Evolutionary conservation across 2,329 filamentous ascomycete genomes (phyloP).

Genomic region (Fusarium sp.): DNA sequence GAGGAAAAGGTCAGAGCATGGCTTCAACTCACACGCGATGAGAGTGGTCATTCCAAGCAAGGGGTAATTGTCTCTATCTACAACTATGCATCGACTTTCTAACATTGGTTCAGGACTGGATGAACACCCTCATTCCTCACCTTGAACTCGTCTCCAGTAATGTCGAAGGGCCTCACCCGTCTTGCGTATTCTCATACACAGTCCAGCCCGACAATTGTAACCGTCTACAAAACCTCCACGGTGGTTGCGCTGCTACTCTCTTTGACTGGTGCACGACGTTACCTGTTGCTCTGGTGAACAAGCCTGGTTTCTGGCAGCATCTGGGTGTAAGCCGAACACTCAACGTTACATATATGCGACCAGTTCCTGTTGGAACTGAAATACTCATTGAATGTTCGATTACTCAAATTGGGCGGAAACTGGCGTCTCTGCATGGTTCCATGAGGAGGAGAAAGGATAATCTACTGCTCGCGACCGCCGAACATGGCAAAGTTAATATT

Average conservation of each 20-base stretch:
- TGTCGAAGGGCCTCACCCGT: constrained; percentile 52
- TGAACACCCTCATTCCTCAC: constrained; percentile 55
- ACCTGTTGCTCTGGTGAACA: constrained; percentile 66
- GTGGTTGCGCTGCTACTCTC: constrained; percentile 72
- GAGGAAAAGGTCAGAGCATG: constrained; percentile 50
- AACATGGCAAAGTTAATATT: constrained; percentile 74
- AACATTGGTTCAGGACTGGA: constrained; percentile 56
- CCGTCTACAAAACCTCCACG: constrained; percentile 66
- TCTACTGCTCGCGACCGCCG: constrained; percentile 66
- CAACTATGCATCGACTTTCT: not conserved
- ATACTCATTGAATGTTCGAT: constrained; percentile 68
- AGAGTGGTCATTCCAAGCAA: constrained; percentile 46
- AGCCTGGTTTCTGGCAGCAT: constrained; percentile 69
- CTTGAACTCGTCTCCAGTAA: constrained; percentile 54
- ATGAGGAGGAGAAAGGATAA: constrained; percentile 67
- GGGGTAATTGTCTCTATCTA: constrained; percentile 45
- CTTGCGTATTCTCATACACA: constrained; percentile 60
- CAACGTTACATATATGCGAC: constrained; percentile 74
- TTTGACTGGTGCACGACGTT: constrained; percentile 75
- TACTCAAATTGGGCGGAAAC: constrained; percentile 65
- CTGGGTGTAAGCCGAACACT: constrained; percentile 75
- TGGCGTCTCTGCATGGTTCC: constrained; percentile 65
- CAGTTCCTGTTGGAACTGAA: constrained; percentile 63
- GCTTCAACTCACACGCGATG: constrained; percentile 47
- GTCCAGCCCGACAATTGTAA: constrained; percentile 66